These are phyloP conservation scores for Septoria petroselini DNA, from an alignment of 2,329 filamentous ascomycete species.

Conservation along the genomic window DNA sequence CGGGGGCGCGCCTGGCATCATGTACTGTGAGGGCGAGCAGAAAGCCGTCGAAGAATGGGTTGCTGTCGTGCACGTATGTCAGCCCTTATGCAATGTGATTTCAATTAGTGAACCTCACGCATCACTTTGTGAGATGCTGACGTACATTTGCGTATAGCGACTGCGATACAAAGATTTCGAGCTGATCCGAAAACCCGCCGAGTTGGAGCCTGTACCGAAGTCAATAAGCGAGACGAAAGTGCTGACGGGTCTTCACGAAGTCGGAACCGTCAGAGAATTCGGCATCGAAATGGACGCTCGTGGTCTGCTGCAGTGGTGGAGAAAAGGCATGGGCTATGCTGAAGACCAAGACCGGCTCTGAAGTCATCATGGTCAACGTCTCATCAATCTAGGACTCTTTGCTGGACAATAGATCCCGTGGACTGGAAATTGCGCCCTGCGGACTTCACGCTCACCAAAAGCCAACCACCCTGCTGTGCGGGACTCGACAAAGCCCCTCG, in stretches of 20 bases:
- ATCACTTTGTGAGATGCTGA: no score
- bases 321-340: constrained; percentile 60
- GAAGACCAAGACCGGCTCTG: constrained; percentile 26
- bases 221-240: not conserved
- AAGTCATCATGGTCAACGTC: not conserved
- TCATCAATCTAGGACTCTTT: not conserved
- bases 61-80: constrained; percentile 53
- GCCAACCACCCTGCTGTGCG: not conserved
- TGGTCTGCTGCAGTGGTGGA: constrained; percentile 65
- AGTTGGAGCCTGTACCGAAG: constrained; percentile 31
- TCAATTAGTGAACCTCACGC: no score
- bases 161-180: constrained; percentile 72
- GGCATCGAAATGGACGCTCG: constrained; percentile 58
- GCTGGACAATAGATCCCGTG: no score
- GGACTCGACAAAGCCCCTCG: not conserved
- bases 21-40: constrained; percentile 70
- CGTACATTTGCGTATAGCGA: constrained; percentile 32
- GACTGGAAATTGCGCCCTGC: no score
- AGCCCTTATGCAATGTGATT: constrained; percentile 1
- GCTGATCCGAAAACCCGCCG: constrained; percentile 55
- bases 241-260: constrained; percentile 54
- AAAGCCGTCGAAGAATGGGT: constrained; percentile 62
- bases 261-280: constrained; percentile 63
- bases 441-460: not conserved
- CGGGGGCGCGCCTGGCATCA: constrained; percentile 69